Base-by-base conservation (phyloP, 2,329 filamentous ascomycete species). In the Xylariaceae sp. region DNA sequence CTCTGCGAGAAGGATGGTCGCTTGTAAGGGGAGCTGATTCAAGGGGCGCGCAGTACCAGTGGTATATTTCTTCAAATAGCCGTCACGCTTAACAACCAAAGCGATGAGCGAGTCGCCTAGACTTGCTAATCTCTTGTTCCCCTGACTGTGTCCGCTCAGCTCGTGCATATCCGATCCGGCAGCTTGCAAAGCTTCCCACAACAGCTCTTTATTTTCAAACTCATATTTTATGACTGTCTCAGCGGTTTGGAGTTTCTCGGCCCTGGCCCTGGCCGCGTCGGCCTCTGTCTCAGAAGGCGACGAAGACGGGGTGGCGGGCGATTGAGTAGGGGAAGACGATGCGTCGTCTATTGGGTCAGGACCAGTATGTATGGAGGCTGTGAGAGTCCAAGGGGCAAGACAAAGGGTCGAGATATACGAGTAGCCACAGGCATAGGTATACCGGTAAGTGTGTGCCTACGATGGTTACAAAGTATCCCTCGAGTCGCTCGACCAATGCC, bases 141-240 rank as follows among this genome's bases (percentile, higher is more conserved):
- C 57, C 8, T 54, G 31, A 9, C 12, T 3, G 27, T 45, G 53
- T 30, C 39, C 53, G 30, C 47, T 41, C 32, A 47, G 19, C 9
- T 2, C 2, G 3, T 26, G 1, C 40, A 56, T 30, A 29, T 43
- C 26, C 39, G 46, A 47, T 3, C 53, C 48, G 1, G 52, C 41
- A n/a, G 57, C 48, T 39, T 57, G 57, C 30, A 61, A 27, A 3
- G 54, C 57, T 47, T 61, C 59, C 57, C 51, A 59, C 12, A 61
- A 46, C 6, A 57, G 8, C 7, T 55, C 46, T 43, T 47, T 37
- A 11, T 53, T 27, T 8, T 46, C 32, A 43, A 59, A 59, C 9
- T 39, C 3, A 29, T 61, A 59, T 26, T 51, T 39, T 3, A 59
- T n/a, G 12, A 55, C 47, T n/a, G 27, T 3, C 45, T 59, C 47